Percentiles rank a stretch among this genome's conserved stretches.
Conservation (phyloP, 1,139 yeast species). For the Kluyveromyces sp. region DNA sequence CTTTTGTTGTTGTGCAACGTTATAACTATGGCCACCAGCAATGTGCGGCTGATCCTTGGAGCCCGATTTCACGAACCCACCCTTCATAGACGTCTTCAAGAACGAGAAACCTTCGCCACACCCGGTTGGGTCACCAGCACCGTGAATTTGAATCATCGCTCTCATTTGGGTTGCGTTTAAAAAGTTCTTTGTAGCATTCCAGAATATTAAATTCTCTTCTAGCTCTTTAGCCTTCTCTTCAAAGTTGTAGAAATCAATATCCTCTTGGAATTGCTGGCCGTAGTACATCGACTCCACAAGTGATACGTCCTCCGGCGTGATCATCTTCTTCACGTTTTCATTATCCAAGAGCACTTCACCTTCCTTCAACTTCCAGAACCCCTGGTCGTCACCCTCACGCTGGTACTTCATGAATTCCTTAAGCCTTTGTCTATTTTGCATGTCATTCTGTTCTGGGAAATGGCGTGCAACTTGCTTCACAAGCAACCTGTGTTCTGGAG, state of each 20-base stretch:
- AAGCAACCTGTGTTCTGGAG: constrained; percentile 64
- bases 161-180: constrained; percentile 92
- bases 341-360: constrained; percentile 67
- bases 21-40: constrained; percentile 58
- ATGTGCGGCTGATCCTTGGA: constrained; percentile 23
- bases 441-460: constrained; percentile 95
- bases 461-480: constrained; percentile 87
- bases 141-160: constrained; percentile 91
- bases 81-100: constrained; percentile 87
- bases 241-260: constrained; percentile 49
- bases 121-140: constrained; percentile 96
- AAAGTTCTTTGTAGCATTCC: constrained; percentile 89
- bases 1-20: constrained; percentile 82
- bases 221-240: constrained; percentile 41
- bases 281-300: constrained; percentile 88
- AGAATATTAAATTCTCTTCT: constrained; percentile 85
- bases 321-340: constrained; percentile 75
- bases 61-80: constrained; percentile 70
- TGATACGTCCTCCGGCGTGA: constrained; percentile 86
- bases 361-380: constrained; percentile 86
- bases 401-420: constrained; percentile 99
- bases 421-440: constrained; percentile 91
- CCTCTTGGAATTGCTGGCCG: constrained; percentile 80
- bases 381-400: constrained; percentile 90
- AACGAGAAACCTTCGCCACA: constrained; percentile 88